A percentile compares a stretch with the other conserved stretches of the same genome.
phyloP scores from a whole-genome alignment of 1,139 yeast genomes.

The Magnusiomyces suaveolens region DNA sequence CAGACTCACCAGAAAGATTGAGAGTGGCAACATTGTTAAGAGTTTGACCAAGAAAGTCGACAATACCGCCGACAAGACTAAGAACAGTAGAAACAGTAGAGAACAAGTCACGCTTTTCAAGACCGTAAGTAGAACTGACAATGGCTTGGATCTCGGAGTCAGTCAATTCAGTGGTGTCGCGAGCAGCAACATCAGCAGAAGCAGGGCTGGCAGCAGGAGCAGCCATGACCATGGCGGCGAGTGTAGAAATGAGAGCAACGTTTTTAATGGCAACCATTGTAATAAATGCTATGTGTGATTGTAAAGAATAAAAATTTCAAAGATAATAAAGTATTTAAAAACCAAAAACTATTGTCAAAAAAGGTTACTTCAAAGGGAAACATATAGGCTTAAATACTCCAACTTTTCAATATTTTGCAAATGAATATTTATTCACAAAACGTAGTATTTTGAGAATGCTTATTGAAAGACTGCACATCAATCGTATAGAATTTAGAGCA shows the following conservation, averaged over 20 bases:
- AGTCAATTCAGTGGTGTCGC: not conserved
- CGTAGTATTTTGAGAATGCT: too few relatives aligned
- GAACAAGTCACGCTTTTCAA: not conserved
- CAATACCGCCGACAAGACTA: not conserved
- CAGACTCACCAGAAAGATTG: not conserved
- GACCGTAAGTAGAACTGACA: not conserved
- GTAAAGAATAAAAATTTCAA: too few relatives aligned
- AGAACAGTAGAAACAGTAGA: not conserved
- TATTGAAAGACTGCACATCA: too few relatives aligned
- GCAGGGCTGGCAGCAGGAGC: not conserved
- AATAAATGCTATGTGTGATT: too few relatives aligned
- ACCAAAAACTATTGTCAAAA: too few relatives aligned
- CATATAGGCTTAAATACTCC: too few relatives aligned
- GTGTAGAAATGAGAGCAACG: not conserved
- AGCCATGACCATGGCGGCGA: not conserved
- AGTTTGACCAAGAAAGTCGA: not conserved
- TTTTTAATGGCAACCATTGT: constrained; percentile 1
- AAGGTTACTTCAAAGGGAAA: too few relatives aligned
- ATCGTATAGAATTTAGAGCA: too few relatives aligned
- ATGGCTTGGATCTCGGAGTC: not conserved
- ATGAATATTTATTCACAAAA: too few relatives aligned
- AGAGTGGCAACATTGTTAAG: not conserved
- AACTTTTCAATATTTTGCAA: too few relatives aligned
- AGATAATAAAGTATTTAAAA: too few relatives aligned
- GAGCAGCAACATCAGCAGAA: not conserved